Conservation (phyloP, 2,329 filamentous ascomycete species). For the Paraphoma sp. region DNA sequence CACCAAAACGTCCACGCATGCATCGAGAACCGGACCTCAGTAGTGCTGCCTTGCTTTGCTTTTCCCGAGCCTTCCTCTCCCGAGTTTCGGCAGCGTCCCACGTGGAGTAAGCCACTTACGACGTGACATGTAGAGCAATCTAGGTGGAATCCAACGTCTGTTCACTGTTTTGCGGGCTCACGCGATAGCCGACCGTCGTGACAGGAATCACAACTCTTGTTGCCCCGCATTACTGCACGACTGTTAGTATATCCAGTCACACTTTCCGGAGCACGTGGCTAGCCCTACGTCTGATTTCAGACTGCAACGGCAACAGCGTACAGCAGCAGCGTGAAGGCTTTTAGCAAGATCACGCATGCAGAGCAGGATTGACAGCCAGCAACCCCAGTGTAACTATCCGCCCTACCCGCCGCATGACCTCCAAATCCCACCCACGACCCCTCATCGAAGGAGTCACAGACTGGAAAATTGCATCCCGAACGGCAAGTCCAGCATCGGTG, state of each 20-base stretch:
- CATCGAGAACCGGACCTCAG: not conserved
- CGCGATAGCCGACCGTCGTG: not conserved
- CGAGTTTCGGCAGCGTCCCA: not conserved
- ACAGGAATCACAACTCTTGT: not conserved
- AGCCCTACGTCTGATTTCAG: not conserved
- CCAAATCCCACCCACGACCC: not conserved
- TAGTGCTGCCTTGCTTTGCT: not conserved
- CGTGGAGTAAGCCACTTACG: conserved; percentile 1
- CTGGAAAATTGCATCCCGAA: not conserved
- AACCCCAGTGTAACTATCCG: not conserved
- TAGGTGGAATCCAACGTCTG: not conserved
- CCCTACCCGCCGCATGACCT: not conserved
- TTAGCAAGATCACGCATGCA: not conserved
- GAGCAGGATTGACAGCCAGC: not conserved
- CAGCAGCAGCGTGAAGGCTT: not conserved
- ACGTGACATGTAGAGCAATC: not conserved
- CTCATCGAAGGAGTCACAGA: not conserved
- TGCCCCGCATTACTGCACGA: not conserved
- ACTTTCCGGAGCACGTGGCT: not conserved
- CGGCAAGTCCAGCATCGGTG: conserved; percentile 1
- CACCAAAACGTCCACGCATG: not conserved
- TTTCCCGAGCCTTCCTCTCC: not conserved
- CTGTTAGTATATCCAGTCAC: not conserved
- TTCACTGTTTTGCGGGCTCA: not conserved
- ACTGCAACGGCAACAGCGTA: not conserved